These are phyloP conservation scores for Lactarius psammicola DNA, from an alignment of 768 basidiomycete genomes.

Conservation along the genomic window DNA sequence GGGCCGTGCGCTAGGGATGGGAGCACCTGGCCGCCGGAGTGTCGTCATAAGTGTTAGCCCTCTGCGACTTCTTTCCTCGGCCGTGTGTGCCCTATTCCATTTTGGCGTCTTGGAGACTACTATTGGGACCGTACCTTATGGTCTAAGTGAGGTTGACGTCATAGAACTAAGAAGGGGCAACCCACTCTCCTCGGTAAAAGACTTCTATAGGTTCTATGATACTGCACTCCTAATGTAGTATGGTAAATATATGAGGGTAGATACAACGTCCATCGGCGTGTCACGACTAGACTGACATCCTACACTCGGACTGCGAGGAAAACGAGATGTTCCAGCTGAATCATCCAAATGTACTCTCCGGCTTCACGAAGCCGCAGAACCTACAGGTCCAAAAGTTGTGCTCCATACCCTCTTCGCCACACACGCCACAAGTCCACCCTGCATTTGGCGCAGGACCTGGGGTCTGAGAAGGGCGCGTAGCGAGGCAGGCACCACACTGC, in stretches of 20 bases:
- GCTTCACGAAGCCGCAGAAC: conserved; percentile 69
- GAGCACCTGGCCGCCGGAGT: conserved; percentile 31
- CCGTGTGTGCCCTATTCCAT: not conserved
- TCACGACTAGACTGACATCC: not conserved
- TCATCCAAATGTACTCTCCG: conserved; percentile 30
- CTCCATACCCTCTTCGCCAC: conserved; percentile 60
- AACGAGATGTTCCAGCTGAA: not conserved
- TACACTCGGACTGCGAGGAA: not conserved
- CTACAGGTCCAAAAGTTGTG: conserved; percentile 73
- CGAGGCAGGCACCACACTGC: conserved; percentile 60
- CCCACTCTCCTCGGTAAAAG: not conserved
- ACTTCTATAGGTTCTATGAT: not conserved
- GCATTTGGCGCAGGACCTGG: not conserved
- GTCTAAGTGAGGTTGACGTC: not conserved
- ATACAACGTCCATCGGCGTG: not conserved
- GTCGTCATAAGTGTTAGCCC: not conserved
- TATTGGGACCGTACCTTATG: not conserved
- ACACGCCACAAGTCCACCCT: conserved; percentile 62
- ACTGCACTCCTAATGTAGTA: not conserved
- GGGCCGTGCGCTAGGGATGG: conserved; percentile 70
- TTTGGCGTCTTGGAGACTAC: not conserved
- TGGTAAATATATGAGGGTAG: not conserved
- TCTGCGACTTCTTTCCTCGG: not conserved
- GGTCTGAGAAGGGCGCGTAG: conserved; percentile 33
- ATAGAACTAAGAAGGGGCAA: not conserved